These are phyloP conservation scores for Suillus sp. DNA, from an alignment of 768 basidiomycete genomes.

Conservation along the genomic window DNA sequence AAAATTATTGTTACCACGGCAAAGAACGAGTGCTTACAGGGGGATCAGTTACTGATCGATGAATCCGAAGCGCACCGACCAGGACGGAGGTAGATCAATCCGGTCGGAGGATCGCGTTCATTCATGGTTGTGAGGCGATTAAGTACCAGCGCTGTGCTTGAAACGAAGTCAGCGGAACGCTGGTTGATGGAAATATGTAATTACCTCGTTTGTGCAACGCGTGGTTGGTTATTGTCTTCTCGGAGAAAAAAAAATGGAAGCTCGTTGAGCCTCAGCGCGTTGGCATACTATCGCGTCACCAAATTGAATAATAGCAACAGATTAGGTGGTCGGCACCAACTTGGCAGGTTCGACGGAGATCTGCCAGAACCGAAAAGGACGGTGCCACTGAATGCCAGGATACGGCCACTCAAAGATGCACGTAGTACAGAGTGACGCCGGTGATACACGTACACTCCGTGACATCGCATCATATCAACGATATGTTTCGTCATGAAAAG, in stretches of 20 bases:
- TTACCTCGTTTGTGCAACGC: constrained; percentile 16
- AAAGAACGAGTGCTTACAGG: neutral
- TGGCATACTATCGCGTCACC: constrained; percentile 20
- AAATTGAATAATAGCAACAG: constrained; percentile 24
- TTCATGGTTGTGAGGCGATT: constrained; percentile 26
- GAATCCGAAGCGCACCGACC: constrained; percentile 23
- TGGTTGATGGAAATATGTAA: constrained; percentile 14
- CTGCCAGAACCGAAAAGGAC: constrained; percentile 11
- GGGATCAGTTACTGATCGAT: constrained; percentile 4
- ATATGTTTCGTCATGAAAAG: neutral
- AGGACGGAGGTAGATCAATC: constrained; percentile 22
- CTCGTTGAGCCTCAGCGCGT: constrained; percentile 9
- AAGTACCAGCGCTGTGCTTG: constrained; percentile 19
- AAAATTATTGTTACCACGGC: constrained; percentile 8
- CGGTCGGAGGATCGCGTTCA: constrained; percentile 22
- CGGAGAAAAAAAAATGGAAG: constrained; percentile 34
- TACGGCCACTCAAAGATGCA: too few relatives aligned
- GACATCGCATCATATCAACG: neutral
- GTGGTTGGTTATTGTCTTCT: constrained; percentile 22
- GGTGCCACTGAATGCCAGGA: neutral
- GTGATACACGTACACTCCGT: neutral
- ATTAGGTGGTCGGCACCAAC: constrained; percentile 23
- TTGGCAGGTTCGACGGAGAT: constrained; percentile 21
- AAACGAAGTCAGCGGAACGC: constrained; percentile 23
- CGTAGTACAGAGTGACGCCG: too few relatives aligned